Base-by-base conservation (phyloP, 2,329 filamentous ascomycete species). In the Sporothrix protearum region DNA sequence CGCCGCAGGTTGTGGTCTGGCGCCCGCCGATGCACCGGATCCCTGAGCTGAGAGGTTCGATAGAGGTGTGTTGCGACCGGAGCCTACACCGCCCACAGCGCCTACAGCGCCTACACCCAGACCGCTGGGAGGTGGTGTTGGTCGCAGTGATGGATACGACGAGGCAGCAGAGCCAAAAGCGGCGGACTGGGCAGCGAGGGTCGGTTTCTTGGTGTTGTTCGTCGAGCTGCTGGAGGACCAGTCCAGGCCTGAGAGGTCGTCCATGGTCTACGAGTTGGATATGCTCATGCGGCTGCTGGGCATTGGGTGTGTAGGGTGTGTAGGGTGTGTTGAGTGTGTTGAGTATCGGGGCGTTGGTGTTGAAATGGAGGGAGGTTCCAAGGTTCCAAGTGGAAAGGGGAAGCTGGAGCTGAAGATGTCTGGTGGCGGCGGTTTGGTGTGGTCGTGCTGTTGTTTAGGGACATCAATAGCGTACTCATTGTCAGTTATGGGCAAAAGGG, bases 201-300 rank as follows among this genome's bases (percentile, higher is more conserved):
- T 72, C 12, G 74, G 73, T 28, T 75, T 75, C 42, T 47, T 47
- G n/a, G 61, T n/a, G 25, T 71, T 76, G 78, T 76, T 79, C 73
- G 74, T 77, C 77, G 73, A 78, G 75, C 78, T 76, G 72, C 79
- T 77, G 66, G 82, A 77, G 68, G 85, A 86, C 87, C 87, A 90
- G 80, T 86, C 86, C 76, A 90, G 82, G 74, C 86, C 84, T 64
- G 85, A 84, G 66, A 90, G 85, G 80, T 90, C 87, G 76, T 90
- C 86, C 88, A 90, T 90, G 71, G 77, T 70, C 42, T 19, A 30
- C 4, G n/a, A 49, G 4, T 39, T 25, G 28, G 12, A 19, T 25
- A 16, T 45, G 47, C n/a, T 57, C 69, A 71, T 68, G 45, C 22
- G 36, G 59, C 9, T 64, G 59, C 59, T 45, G 36, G 28, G 59